These are phyloP conservation scores for Polychaeton citri DNA, from an alignment of 2,329 filamentous ascomycete genomes.

Conservation along the genomic window DNA sequence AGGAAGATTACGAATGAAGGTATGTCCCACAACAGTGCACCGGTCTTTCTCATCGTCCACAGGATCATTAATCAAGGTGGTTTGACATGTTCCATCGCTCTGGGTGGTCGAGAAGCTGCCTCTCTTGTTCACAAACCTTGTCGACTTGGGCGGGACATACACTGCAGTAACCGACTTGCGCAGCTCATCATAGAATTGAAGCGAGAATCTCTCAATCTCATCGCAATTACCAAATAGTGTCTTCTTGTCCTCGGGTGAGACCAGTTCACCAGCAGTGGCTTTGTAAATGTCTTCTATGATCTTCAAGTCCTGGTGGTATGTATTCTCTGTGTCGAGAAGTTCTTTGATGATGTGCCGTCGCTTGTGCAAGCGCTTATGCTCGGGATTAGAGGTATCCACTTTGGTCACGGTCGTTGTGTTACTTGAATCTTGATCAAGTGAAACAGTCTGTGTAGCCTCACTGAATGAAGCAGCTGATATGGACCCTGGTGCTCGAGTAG, in stretches of 20 bases:
- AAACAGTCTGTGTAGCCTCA: slow-evolving; percentile 15
- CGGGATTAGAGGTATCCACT: slow-evolving; percentile 16
- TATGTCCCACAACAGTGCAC: slow-evolving; percentile 44
- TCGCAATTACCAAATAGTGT: slow-evolving; percentile 86
- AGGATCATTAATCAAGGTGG: slow-evolving; percentile 13
- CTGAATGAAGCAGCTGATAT: slow-evolving; percentile 22
- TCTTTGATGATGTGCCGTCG: slow-evolving; percentile 81
- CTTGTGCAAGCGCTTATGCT: slow-evolving; percentile 61
- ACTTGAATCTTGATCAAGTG: slow-evolving; percentile 12
- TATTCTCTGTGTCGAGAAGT: slow-evolving; percentile 80
- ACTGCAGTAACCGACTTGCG: slow-evolving; percentile 69
- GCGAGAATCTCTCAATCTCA: slow-evolving; percentile 78
- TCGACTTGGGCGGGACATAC: slow-evolving; percentile 52
- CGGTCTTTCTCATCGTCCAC: slow-evolving; percentile 43
- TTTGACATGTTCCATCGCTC: slow-evolving; percentile 22
- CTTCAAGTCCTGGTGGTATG: slow-evolving; percentile 89
- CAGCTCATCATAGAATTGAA: slow-evolving; percentile 62
- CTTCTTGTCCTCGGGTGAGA: slow-evolving; percentile 74
- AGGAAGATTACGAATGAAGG: slow-evolving; percentile 42
- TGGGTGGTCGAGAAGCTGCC: slow-evolving; percentile 33
- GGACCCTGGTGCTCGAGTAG: slow-evolving; percentile 13
- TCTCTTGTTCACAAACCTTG: slow-evolving; percentile 30
- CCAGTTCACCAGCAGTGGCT: slow-evolving; percentile 63
- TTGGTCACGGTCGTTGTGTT: slow-evolving; percentile 10
- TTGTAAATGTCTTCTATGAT: slow-evolving; percentile 97